Base-by-base conservation (phyloP, 176 grass and related monocot species). In the Stipa capillata region DNA sequence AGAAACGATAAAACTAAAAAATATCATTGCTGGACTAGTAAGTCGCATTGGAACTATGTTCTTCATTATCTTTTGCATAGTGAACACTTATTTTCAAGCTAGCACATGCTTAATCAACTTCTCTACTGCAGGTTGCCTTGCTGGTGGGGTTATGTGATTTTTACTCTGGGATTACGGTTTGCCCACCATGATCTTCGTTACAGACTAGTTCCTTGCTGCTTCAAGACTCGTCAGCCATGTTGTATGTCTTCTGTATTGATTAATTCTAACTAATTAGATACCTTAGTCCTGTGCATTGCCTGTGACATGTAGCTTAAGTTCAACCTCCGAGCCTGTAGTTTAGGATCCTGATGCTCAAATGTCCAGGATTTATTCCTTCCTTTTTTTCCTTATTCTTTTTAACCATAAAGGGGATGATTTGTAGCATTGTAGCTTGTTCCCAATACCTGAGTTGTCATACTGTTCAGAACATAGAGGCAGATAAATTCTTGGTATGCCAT, bases 331-430 rank as follows among this genome's bases (percentile, higher is more conserved):
- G 39, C 43, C 29, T 69, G 14, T 85, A 89, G 82, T 54, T 69
- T 85, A 89, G 82, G 40, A 56, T 48, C 47, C 29, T 77, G 82
- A 89, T 89, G 53, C 17, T 63, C 77, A 77, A 47, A n/a, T 82
- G 72, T 72, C 45, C 31, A 85, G 82, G 71, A 10, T 85, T 80
- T 74, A 23, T 52, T 78, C 3, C 3, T 79, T 81, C 18, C 25
- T 63, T 74, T 57, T 81, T 85, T 79, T 81, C 18, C 25, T 63
- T 74, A 44, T 81, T 85, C 9, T 13, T 17, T 54, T 53, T 69
- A 81, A 76, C 28, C 52, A 11, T 58, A 47, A 72, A 40, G 39
- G 65, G 17, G 60, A 34, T 29, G 23, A 35, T 77, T 40, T 63
- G 77, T 89, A 85, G 77, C 23, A 51, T 77, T 81, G 71, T 81